A percentile compares a stretch with the other conserved stretches of the same genome.
These are phyloP conservation scores for Paragyromitra xinjiangensis DNA, from an alignment of 495 filamentous ascomycete species.

Conservation along the genomic window DNA sequence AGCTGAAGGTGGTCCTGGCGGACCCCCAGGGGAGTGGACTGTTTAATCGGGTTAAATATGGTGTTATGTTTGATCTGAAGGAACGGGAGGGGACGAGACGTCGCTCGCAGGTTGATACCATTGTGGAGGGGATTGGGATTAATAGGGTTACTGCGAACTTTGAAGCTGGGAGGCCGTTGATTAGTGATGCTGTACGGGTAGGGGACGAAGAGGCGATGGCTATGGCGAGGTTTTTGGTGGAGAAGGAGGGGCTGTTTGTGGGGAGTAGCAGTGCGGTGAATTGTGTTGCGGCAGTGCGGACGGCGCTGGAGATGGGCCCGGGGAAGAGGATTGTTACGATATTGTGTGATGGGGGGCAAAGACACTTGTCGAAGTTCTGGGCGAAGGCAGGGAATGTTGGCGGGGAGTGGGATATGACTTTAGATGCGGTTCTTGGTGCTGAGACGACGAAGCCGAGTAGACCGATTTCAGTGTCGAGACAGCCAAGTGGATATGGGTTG, in stretches of 20 bases:
- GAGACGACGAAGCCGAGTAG: slow-evolving; percentile 14
- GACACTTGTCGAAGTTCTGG: slow-evolving; percentile 96
- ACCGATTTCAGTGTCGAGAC: neutral
- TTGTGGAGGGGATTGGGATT: slow-evolving; percentile 95
- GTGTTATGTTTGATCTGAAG: slow-evolving; percentile 91
- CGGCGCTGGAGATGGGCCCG: slow-evolving; percentile 77
- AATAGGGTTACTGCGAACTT: slow-evolving; percentile 93
- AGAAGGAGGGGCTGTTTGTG: slow-evolving; percentile 93
- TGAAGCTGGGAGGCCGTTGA: slow-evolving; percentile 79
- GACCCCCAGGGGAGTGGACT: slow-evolving; percentile 94
- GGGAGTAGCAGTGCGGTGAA: slow-evolving; percentile 96
- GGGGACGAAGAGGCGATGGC: slow-evolving; percentile 88
- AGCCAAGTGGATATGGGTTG: slow-evolving; percentile 22
- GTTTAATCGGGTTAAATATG: slow-evolving; percentile 87
- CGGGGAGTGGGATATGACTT: slow-evolving; percentile 61
- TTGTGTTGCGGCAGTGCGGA: slow-evolving; percentile 88
- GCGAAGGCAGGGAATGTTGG: slow-evolving; percentile 78
- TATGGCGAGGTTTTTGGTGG: slow-evolving; percentile 95
- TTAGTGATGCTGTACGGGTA: slow-evolving; percentile 90
- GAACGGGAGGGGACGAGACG: slow-evolving; percentile 90
- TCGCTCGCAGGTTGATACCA: slow-evolving; percentile 89
- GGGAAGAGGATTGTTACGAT: slow-evolving; percentile 87
- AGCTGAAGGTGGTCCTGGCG: slow-evolving; percentile 79
- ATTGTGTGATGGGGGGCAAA: slow-evolving; percentile 86
- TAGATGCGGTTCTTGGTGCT: slow-evolving; percentile 55